Conservation (phyloP, 2,329 filamentous ascomycete species). For the Grosmannia serpens region DNA sequence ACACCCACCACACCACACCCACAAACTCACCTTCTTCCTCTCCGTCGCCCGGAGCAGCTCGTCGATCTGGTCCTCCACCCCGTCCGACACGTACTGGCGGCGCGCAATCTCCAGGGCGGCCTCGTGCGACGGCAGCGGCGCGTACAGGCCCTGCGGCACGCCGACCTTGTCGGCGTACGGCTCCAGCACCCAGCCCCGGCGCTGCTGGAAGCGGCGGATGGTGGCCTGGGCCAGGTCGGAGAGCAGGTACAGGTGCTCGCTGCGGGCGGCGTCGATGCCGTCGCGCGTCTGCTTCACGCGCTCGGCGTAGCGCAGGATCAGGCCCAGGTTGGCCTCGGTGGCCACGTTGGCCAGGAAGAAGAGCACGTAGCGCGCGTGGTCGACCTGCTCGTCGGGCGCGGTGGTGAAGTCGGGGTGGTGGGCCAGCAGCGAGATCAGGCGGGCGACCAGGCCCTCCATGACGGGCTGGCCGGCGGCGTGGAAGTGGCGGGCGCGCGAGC, state of each 20-base stretch:
- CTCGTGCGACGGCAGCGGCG: conserved; percentile 61
- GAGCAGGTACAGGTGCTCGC: conserved; percentile 71
- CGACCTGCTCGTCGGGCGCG: conserved; percentile 52
- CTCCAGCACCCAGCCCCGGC: conserved; percentile 75
- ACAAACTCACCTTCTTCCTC: conserved; percentile 50
- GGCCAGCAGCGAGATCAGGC: conserved; percentile 76
- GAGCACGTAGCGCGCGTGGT: conserved; percentile 79
- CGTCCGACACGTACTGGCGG: conserved; percentile 72
- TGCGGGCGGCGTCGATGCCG: conserved; percentile 54
- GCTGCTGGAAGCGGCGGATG: conserved; percentile 76
- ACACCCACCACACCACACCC: neutral
- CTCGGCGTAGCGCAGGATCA: conserved; percentile 88
- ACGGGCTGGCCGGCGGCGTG: conserved; percentile 46
- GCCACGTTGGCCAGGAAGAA: conserved; percentile 79
- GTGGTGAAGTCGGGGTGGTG: conserved; percentile 84
- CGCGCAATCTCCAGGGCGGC: conserved; percentile 76
- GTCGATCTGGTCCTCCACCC: conserved; percentile 65
- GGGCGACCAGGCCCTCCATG: conserved; percentile 71
- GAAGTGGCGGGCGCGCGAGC: conserved; percentile 63
- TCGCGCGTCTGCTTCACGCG: conserved; percentile 85
- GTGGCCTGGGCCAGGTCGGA: conserved; percentile 78
- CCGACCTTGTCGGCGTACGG: conserved; percentile 72
- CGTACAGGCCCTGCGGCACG: conserved; percentile 69
- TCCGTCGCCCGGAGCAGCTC: conserved; percentile 53
- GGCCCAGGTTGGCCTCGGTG: conserved; percentile 72